Evolutionary conservation across 1,139 yeast genomes (phyloP), one percentile per base, ranked within the genome.

Genomic region (Protomyces macrosporus): DNA sequence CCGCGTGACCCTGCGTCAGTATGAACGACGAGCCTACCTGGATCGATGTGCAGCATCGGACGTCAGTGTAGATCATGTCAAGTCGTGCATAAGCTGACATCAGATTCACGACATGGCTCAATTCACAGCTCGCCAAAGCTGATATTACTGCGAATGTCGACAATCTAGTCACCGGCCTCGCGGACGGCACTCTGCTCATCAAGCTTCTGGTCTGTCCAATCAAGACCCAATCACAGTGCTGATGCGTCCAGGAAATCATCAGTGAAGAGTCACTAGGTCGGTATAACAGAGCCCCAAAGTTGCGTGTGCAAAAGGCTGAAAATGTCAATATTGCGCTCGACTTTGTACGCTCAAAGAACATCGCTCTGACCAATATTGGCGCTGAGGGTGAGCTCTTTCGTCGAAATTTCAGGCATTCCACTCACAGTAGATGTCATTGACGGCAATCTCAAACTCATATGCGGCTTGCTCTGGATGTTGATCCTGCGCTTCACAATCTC

Each of bases 391-490:
- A 9, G 51, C 16, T 4, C 33, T 6, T 36, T 40, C 2, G 6
- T 7, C 37, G 12, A 9, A 12, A 12, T 10, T 16, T 9, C 9
- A 3, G 3, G 9, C 10, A 12, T 5, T 42, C 10, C 14, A 33
- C 34, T 23, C 9, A n/a, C 9, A 6, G 10, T n/a, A 65, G 87
- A 85, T 72, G 80, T 86, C 32, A 79, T 82, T 33, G 88, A 84
- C 58, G 87, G 88, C 1, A 83, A 86, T 70, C 73, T 79, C 60
- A 86, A 86, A 71, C 74, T 85, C 55, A 82, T 83, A n/a, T 73
- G 86, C 68, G 90, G 90, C 0, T 75, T 86, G 54, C 73, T 86
- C 9, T 86, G 91, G 91, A 79, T 83, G 48, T 72, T 85, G 57
- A 83, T 84, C 69, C 72, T 84, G 48, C 77, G 82, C 65, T 81